Percentiles rank a stretch among this genome's conserved stretches.
Evolutionary conservation across 768 basidiomycete genomes (phyloP).

Genomic region (Phylloporus arenicola): DNA sequence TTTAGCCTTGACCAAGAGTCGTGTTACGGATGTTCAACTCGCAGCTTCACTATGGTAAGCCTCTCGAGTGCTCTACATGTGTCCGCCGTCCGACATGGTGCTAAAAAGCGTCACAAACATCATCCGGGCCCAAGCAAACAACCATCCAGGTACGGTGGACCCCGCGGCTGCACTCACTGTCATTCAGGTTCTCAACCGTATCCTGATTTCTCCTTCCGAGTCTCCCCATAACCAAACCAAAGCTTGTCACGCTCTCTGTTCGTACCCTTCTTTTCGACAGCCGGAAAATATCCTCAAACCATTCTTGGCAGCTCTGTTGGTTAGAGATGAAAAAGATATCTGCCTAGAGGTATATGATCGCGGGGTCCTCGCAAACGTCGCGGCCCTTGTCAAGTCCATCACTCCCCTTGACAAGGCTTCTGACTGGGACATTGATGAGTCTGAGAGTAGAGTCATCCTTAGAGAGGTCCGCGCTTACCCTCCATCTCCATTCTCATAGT

Average conservation of each 20-base stretch:
- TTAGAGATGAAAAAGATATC: slow-evolving; percentile 62
- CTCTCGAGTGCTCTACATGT: background rate
- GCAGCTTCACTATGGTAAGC: slow-evolving; percentile 66
- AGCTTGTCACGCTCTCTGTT: slow-evolving; percentile 75
- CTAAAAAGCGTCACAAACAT: slow-evolving; percentile 52
- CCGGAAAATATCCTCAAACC: background rate
- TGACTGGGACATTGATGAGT: slow-evolving; percentile 68
- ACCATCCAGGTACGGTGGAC: slow-evolving; percentile 34
- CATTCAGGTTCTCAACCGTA: slow-evolving; percentile 64
- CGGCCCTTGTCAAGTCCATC: slow-evolving; percentile 45
- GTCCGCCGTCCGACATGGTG: background rate
- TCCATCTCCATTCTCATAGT: background rate
- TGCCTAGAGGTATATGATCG: slow-evolving; percentile 68
- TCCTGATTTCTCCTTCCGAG: slow-evolving; percentile 44
- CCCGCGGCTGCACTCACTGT: slow-evolving; percentile 50
- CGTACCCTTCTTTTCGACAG: slow-evolving; percentile 22
- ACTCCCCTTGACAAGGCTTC: slow-evolving; percentile 42
- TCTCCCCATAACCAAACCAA: slow-evolving; percentile 45
- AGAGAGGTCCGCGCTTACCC: slow-evolving; percentile 48
- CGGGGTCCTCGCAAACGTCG: slow-evolving; percentile 56
- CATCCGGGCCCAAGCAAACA: slow-evolving; percentile 44
- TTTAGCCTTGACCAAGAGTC: slow-evolving; percentile 52
- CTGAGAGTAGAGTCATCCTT: slow-evolving; percentile 48
- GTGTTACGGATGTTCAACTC: slow-evolving; percentile 57
- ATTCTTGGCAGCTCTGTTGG: slow-evolving; percentile 48